Percentiles rank a stretch among this genome's conserved stretches.
These are phyloP conservation scores for Camelina hispida DNA, from an alignment of 345 rosid species.

Conservation along the genomic window DNA sequence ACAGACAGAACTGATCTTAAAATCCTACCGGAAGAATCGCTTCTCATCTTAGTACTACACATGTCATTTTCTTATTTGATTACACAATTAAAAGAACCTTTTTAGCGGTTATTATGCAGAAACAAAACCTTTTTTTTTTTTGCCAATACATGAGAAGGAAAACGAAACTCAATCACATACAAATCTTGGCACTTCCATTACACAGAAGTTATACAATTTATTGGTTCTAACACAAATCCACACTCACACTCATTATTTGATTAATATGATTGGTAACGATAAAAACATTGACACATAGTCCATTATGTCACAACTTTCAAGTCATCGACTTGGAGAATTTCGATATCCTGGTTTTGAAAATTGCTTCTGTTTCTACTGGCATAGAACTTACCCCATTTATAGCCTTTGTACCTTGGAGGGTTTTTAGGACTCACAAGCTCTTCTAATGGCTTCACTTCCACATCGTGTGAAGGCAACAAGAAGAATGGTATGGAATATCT, in stretches of 20 bases:
- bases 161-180: not conserved
- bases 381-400: slow-evolving; percentile 69
- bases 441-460: slow-evolving; percentile 61
- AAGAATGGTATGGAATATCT: slow-evolving; percentile 67
- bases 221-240: slow-evolving; percentile 5
- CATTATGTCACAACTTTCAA: slow-evolving; percentile 41
- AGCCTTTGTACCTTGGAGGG: slow-evolving; percentile 59
- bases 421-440: slow-evolving; percentile 55
- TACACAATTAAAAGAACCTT: too few species aligned
- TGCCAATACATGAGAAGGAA: not conserved
- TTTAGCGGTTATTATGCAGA: too few species aligned
- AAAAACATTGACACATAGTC: not conserved
- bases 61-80: too few species aligned
- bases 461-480: slow-evolving; percentile 61
- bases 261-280: not conserved
- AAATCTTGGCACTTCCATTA: not conserved
- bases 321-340: slow-evolving; percentile 52
- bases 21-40: too few species aligned
- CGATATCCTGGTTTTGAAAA: slow-evolving; percentile 48
- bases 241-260: slow-evolving; percentile 11
- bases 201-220: not conserved
- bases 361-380: slow-evolving; percentile 62
- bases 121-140: too few species aligned
- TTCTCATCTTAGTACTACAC: too few species aligned
- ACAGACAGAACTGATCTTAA: too few species aligned